Base-by-base conservation (phyloP, 1,284 basidiomycete species). In the Fomes fomentarius region DNA sequence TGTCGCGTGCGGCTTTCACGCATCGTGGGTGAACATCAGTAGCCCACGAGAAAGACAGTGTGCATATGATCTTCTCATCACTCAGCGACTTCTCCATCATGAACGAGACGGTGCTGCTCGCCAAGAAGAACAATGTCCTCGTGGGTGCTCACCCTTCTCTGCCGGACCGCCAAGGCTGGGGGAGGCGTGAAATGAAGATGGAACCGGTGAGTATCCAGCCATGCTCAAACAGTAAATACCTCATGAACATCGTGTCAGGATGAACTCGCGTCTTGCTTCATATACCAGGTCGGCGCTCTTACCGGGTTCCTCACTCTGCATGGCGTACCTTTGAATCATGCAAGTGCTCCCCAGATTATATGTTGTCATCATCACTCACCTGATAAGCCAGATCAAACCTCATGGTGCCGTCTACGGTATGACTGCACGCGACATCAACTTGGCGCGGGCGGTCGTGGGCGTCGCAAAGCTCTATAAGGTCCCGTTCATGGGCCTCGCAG, bases 1-100 rank as follows among this genome's bases (percentile, higher is more conserved):
- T 56, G 71, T 85, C 12, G 84, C 85, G 0, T 87, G 84, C 57
- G 83, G 84, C 3, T 85, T 85, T 52, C 85, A 87, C 60, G 83
- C 81, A 14, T 80, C 81, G 81, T 84, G 56, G 52, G 77, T n/a
- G n/a, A n/a, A n/a, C n/a, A n/a, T n/a, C n/a, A n/a, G n/a, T n/a
- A n/a, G n/a, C n/a, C n/a, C n/a, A n/a, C n/a, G n/a, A n/a, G n/a
- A n/a, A n/a, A n/a, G n/a, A n/a, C n/a, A n/a, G n/a, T n/a, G n/a
- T n/a, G n/a, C n/a, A 15, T n/a, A 1, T n/a, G 3, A 7, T 42
- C 17, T 30, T 10, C 5, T 15, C 1, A 5, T 21, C 31, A 9
- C 34, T 1, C 39, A 83, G 83, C 0, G 83, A 85, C 63, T 85
- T 84, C 64, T 72, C 76, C 1, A 75, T 85, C 48, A 87, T 87